Evolutionary conservation across 106 monocot genomes (phyloP).

Genomic region (Dioscorea zingiberensis): DNA sequence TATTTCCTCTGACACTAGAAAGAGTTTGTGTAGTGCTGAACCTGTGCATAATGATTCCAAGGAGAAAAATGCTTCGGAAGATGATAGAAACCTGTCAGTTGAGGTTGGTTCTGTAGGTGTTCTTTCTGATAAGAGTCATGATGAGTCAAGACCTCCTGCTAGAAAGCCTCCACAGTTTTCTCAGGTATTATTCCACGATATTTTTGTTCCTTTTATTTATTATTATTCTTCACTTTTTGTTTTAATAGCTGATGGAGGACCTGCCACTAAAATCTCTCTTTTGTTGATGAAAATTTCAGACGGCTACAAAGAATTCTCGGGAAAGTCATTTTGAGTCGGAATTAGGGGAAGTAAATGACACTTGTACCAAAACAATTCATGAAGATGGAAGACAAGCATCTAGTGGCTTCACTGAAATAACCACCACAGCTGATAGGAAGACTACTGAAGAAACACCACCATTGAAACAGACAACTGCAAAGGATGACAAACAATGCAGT

Average conservation of each 20-base stretch:
- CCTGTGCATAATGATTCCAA: conserved; percentile 12
- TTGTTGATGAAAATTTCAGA: conserved; percentile 9
- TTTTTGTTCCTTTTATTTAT: not conserved
- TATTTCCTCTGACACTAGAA: not conserved
- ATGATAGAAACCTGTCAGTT: conserved; percentile 58
- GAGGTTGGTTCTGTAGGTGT: conserved; percentile 44
- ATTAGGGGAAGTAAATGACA: conserved; percentile 1
- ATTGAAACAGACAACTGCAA: conserved; percentile 19
- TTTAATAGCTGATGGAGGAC: too few species aligned
- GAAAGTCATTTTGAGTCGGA: conserved; percentile 5
- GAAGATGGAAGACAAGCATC: conserved; percentile 13
- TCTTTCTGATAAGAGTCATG: conserved; percentile 24
- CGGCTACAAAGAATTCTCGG: conserved; percentile 17
- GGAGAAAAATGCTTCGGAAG: conserved; percentile 24
- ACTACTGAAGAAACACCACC: conserved; percentile 27
- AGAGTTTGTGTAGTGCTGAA: conserved; percentile 1
- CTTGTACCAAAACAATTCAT: conserved; percentile 10
- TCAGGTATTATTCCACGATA: conserved; percentile 24
- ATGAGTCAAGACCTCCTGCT: conserved; percentile 41
- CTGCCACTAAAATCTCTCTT: not conserved
- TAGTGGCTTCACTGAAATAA: conserved; percentile 13
- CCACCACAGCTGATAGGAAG: conserved; percentile 15
- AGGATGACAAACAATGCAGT: conserved; percentile 14
- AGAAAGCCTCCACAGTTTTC: conserved; percentile 18
- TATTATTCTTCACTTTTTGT: too few species aligned